These are phyloP conservation scores for Yarrowia phangngaensis DNA, from an alignment of 805 yeast species.

Conservation along the genomic window DNA sequence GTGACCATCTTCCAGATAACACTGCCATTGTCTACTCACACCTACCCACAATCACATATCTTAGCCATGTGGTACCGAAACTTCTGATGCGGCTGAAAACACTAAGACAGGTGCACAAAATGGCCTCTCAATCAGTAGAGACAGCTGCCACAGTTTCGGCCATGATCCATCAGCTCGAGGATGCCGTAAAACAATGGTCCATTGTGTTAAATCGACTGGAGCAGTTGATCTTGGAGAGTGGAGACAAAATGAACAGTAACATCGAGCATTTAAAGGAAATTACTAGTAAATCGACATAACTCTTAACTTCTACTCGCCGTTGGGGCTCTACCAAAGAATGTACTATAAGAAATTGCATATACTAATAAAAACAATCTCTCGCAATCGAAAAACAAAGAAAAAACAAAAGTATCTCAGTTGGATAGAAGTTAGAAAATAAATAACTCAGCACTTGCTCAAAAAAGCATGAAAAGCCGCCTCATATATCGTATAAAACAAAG, in stretches of 20 bases:
- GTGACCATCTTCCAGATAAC: background rate
- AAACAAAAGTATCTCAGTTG: too few relatives aligned
- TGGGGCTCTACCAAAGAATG: too few relatives aligned
- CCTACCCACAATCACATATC: conserved; percentile 5
- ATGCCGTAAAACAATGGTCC: background rate
- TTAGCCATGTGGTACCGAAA: conserved; percentile 15
- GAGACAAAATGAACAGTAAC: background rate
- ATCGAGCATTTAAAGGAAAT: background rate
- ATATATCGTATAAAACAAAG: too few relatives aligned
- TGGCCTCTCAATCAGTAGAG: conserved; percentile 3
- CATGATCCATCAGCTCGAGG: conserved; percentile 8
- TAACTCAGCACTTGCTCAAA: too few relatives aligned
- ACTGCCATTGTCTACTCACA: conserved; percentile 8
- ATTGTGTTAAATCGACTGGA: background rate
- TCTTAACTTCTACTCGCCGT: too few relatives aligned
- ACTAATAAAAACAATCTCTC: too few relatives aligned
- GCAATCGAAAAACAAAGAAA: too few relatives aligned
- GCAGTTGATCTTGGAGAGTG: background rate
- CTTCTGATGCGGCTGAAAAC: conserved; percentile 2
- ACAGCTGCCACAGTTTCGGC: background rate
- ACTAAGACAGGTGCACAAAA: conserved; percentile 1
- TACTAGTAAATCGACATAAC: too few relatives aligned
- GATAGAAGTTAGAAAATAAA: too few relatives aligned
- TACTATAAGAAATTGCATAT: too few relatives aligned
- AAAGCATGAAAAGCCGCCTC: too few relatives aligned